Base-by-base conservation (phyloP, 768 basidiomycete genomes). In the Leccinum ochraceum region DNA sequence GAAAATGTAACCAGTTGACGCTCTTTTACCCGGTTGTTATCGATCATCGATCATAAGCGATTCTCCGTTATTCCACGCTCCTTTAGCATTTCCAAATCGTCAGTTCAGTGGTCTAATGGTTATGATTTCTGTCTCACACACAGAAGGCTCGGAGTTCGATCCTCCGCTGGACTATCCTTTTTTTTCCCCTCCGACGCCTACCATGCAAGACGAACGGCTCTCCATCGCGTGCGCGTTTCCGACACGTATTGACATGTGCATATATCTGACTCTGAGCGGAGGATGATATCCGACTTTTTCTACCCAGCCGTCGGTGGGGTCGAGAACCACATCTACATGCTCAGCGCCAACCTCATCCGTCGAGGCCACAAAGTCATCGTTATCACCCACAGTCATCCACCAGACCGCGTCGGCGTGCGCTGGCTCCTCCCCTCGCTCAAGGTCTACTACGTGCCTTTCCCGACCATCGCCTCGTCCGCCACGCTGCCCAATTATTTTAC, bases 211-310 rank as follows among this genome's bases (percentile, higher is more conserved):
- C 63, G 74, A 42, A 11, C 24, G 54, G 6, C 66, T 75, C 57
- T 68, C 74, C 4, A 72, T 74, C 44, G 72, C 72, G 72, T 74
- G 65, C 61, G 68, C 53, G 50, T 42, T 36, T 17, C 11, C 11
- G 4, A 30, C 22, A 3, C 8, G 6, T 49, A 17, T 56, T 49
- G 8, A 22, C 8, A 28, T 24, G 6, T 30, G 39, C n/a, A 14
- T 46, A 17, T 6, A 2, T 16, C 36, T 64, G 42, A 66, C 56
- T 7, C 30, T 56, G 20, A 11, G 28, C 3, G 2, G 63, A 96
- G 95, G 50, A 94, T 98, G 92, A 86, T 98, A 60, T 91, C 88
- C 46, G 97, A 99, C 77, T 99, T 98, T 79, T 99, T 98, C 77
- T 87, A 92, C 69, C 97, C 97, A 1, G 81, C 85, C 60, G 89